Conservation (phyloP, 2,329 filamentous ascomycete genomes). For the Calonectria naviculata region DNA sequence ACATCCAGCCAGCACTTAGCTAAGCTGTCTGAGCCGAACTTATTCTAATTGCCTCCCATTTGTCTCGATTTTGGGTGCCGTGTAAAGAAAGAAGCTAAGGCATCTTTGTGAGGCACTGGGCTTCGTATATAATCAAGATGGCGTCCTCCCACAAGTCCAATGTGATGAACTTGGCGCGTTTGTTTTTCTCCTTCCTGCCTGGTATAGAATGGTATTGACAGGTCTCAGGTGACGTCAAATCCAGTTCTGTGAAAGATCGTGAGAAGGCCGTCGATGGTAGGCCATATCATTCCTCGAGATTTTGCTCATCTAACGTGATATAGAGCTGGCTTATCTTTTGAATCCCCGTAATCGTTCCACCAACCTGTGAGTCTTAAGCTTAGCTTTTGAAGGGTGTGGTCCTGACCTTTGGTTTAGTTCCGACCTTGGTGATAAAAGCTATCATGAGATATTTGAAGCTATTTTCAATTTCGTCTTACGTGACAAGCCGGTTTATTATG, state of each 20-base stretch:
- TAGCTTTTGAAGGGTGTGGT: neutral
- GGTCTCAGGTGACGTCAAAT: conserved; percentile 47
- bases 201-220: conserved; percentile 20
- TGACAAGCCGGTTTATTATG: conserved; percentile 75
- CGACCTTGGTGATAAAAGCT: conserved; percentile 78
- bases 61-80: neutral
- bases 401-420: conserved; percentile 38
- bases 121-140: conserved; percentile 40
- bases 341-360: conserved; percentile 49
- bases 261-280: conserved; percentile 55
- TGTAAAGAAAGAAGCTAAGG: conserved; percentile 6
- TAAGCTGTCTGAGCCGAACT: conserved; percentile 17
- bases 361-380: conserved; percentile 46
- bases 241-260: conserved; percentile 49
- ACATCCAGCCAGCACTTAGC: conserved; percentile 5
- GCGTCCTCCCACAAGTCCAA: conserved; percentile 45
- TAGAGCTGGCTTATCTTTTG: conserved; percentile 52
- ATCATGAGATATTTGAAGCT: conserved; percentile 82
- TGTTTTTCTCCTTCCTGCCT: conserved; percentile 20
- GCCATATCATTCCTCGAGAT: neutral
- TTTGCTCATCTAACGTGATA: conserved; percentile 17
- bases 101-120: neutral
- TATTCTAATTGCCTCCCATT: conserved; percentile 2
- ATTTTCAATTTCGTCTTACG: conserved; percentile 76
- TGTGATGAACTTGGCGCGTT: conserved; percentile 50